Base-by-base conservation (phyloP, 2,329 filamentous ascomycete genomes). In the Fusarium fracticaudum region DNA sequence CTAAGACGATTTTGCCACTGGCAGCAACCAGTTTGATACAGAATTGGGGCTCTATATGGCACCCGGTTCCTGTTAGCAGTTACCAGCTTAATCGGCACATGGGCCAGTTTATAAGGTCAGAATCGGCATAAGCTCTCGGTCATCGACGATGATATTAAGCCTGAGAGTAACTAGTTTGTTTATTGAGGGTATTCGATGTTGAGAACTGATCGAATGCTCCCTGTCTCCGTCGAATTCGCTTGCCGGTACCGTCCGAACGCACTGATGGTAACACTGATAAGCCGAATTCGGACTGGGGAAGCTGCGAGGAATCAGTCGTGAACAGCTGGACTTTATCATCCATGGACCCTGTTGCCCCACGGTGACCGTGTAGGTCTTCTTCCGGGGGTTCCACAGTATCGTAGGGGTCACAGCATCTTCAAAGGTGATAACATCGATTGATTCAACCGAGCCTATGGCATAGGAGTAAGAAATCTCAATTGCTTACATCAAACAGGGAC, bases 71-170 rank as follows among this genome's bases (percentile, higher is more conserved):
- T n/a, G 22, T 18, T 14, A n/a, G 22, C 4, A n/a, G 29, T 6
- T 13, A 3, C 5, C 7, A 31, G 14, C 10, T 3, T 1, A 8
- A 17, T 3, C 0, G 2, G 47, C 10, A 6, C 1, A 13, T 6
- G 8, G 7, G 9, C 3, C 11, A 4, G 11, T 6, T 3, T 4
- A 26, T 11, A 11, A 35, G 6, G 2, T 2, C 6, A 2, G 11
- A 15, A 4, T 8, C 3, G 3, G n/a, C 17, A 35, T 20, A 6
- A 11, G 6, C 2, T 35, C 17, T 20, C 6, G 2, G 6, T 14
- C 8, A 0, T 24, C 2, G 4, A 51, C 3, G 17, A 33, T 0
- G 4, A 8, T 6, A 33, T 33, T 33, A 6, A 33, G 33, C 14
- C 14, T 33, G 6, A 33, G 33, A 33, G 31, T 31, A 31, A 5